Conservation (phyloP, 179 eudicot genomes). For the Camellia oleifera region DNA sequence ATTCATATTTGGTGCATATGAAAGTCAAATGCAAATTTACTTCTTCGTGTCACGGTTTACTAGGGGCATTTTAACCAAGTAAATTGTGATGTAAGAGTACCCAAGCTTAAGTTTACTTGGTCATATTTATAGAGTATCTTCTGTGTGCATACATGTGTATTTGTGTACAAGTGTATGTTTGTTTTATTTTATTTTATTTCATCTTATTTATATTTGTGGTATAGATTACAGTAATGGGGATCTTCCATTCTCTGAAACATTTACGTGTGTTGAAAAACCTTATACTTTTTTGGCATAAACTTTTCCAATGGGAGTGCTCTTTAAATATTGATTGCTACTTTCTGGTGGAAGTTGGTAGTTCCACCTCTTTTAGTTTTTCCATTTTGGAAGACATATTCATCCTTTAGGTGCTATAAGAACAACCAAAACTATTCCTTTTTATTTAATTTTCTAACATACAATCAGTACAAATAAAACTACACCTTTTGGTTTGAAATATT, state of each 20-base stretch:
- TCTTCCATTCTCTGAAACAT: neutral
- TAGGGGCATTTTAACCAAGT: neutral
- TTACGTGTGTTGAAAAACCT: neutral
- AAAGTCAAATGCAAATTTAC: neutral
- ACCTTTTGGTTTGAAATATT: too few relatives aligned
- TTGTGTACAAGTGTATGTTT: neutral
- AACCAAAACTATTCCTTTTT: neutral
- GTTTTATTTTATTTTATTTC: neutral
- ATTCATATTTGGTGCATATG: neutral
- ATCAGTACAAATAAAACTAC: too few relatives aligned
- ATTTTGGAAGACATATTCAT: neutral
- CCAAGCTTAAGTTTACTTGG: neutral
- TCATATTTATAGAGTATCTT: neutral
- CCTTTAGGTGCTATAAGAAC: neutral
- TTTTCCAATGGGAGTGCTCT: neutral
- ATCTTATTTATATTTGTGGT: neutral
- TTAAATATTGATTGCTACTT: neutral
- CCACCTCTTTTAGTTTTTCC: neutral
- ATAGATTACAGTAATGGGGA: neutral
- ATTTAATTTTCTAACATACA: neutral
- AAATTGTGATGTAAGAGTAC: neutral
- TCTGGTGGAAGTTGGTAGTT: slow-evolving; percentile 4
- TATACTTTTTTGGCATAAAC: neutral
- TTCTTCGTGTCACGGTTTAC: neutral
- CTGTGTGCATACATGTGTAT: neutral